A percentile compares a stretch with the other conserved stretches of the same genome.
Conservation (phyloP, 306 rosid genomes). For the Vachellia collinsii region DNA sequence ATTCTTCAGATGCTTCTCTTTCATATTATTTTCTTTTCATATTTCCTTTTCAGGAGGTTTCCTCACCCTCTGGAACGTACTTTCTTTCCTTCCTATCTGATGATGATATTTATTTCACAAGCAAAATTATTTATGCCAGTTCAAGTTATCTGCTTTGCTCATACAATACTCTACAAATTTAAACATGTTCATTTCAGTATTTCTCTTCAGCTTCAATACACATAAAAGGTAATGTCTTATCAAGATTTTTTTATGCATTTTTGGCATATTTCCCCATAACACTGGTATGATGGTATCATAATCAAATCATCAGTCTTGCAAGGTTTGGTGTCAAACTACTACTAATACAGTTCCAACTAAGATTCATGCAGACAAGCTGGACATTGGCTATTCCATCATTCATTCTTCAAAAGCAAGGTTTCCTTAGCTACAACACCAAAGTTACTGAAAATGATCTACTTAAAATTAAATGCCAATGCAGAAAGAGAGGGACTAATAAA, state of each 20-base stretch:
- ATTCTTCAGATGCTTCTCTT: neutral
- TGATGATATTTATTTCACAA: neutral
- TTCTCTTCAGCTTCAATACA: neutral
- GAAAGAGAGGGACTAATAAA: neutral
- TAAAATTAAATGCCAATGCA: neutral
- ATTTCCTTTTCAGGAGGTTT: neutral
- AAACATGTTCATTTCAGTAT: neutral
- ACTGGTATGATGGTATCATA: neutral
- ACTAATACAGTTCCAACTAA: neutral
- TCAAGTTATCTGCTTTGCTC: neutral
- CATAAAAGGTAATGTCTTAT: neutral
- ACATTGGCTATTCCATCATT: neutral
- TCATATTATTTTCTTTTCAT: neutral
- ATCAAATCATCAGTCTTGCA: neutral
- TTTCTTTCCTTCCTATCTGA: neutral
- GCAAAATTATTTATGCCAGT: neutral
- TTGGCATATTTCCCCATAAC: neutral
- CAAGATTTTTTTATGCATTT: neutral
- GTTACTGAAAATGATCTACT: neutral
- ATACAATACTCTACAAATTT: neutral
- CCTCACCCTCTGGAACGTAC: neutral
- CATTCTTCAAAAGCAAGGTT: neutral
- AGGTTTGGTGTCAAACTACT: neutral
- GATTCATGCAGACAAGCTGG: neutral
- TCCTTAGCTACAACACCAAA: neutral